phyloP scores from a whole-genome alignment of 2,329 filamentous ascomycete genomes.

The Incumbomyces delicatus region DNA sequence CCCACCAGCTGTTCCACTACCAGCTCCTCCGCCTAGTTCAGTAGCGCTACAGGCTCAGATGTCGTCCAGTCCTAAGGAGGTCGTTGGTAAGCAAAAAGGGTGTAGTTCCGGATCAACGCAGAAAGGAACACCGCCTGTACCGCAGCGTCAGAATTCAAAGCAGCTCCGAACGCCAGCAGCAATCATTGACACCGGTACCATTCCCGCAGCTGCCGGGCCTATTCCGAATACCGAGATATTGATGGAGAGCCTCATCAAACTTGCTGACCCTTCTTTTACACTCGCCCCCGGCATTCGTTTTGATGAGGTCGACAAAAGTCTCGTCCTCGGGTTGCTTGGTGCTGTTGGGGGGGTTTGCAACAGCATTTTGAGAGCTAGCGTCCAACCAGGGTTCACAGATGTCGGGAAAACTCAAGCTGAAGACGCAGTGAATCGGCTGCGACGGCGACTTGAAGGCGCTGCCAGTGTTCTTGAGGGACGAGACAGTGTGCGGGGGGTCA shows the following conservation, averaged over 20 bases:
- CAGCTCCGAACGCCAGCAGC: not conserved
- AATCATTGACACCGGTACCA: not conserved
- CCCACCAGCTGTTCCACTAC: not conserved
- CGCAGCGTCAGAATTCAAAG: constrained; percentile 5
- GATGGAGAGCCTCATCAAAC: constrained; percentile 21
- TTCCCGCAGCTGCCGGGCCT: constrained; percentile 5
- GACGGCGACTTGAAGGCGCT: constrained; percentile 65
- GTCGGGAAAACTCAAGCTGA: constrained; percentile 51
- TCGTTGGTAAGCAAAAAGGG: not conserved
- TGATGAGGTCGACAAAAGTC: constrained; percentile 44
- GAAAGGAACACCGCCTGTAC: constrained; percentile 13
- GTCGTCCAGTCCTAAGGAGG: not conserved
- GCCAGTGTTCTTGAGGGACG: constrained; percentile 19
- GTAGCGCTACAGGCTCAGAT: constrained; percentile 2
- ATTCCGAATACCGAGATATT: constrained; percentile 18
- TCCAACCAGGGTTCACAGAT: constrained; percentile 37
- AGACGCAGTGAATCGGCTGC: constrained; percentile 53
- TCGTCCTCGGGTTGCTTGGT: constrained; percentile 46
- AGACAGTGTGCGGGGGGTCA: not conserved
- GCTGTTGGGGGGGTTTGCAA: constrained; percentile 44
- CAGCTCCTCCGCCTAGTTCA: constrained; percentile 2
- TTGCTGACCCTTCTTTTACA: constrained; percentile 19
- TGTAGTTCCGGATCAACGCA: not conserved
- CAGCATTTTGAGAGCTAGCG: constrained; percentile 35
- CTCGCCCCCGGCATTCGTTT: constrained; percentile 15